Conservation (phyloP, 2,329 filamentous ascomycete genomes). For the Calonectria henricotiae region DNA sequence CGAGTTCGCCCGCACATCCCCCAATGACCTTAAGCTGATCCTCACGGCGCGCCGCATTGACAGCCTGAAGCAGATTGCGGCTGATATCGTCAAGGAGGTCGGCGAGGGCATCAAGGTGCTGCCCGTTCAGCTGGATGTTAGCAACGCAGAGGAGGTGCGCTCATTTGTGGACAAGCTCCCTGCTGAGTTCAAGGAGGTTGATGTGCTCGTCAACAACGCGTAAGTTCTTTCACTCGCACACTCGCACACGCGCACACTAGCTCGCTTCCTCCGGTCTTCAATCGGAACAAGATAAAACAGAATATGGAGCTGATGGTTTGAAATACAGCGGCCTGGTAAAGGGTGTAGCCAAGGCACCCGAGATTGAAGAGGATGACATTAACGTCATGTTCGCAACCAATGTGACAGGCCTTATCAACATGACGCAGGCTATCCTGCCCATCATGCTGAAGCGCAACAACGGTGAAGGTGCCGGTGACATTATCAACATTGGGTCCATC, state of each 20-base stretch:
- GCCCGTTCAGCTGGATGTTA: slow-evolving; percentile 88
- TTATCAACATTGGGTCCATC: slow-evolving; percentile 94
- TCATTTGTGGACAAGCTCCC: slow-evolving; percentile 82
- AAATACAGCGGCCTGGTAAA: slow-evolving; percentile 83
- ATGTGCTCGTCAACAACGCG: slow-evolving; percentile 97
- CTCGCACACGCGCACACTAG: background rate
- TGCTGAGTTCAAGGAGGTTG: slow-evolving; percentile 85
- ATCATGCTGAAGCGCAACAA: slow-evolving; percentile 84
- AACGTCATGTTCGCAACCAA: slow-evolving; percentile 93
- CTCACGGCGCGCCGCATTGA: slow-evolving; percentile 90
- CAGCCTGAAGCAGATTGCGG: slow-evolving; percentile 81
- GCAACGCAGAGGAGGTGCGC: slow-evolving; percentile 81
- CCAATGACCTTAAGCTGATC: slow-evolving; percentile 84
- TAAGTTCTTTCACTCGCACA: slow-evolving; percentile 63
- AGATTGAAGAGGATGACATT: slow-evolving; percentile 88
- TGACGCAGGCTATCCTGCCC: slow-evolving; percentile 92
- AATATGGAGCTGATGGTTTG: slow-evolving; percentile 6
- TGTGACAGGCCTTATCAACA: slow-evolving; percentile 93
- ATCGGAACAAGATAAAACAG: too few relatives aligned
- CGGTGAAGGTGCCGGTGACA: slow-evolving; percentile 83
- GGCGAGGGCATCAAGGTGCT: slow-evolving; percentile 86
- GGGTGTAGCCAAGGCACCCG: slow-evolving; percentile 87
- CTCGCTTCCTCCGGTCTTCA: background rate
- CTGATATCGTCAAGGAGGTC: slow-evolving; percentile 83
- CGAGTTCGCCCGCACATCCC: slow-evolving; percentile 91